Conservation (phyloP, 371 early-diverging fungal genomes). For the Mucor saturninus region DNA sequence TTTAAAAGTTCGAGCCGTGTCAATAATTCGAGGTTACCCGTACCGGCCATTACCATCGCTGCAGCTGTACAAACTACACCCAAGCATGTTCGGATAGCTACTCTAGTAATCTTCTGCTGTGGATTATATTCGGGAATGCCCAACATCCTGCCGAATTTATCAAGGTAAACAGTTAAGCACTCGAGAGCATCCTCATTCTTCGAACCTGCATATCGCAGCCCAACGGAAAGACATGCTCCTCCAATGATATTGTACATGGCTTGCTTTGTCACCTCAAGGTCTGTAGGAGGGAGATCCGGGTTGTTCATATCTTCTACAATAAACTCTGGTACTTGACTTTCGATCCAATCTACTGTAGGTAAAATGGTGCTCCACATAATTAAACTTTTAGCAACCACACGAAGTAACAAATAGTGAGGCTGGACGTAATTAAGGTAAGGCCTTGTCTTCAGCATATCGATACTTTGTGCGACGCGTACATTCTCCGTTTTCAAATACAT, state of each 20-base stretch:
- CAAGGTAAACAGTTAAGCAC: constrained; percentile 55
- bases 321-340: constrained; percentile 67
- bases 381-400: constrained; percentile 62
- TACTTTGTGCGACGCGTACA: constrained; percentile 59
- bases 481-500: constrained; percentile 84
- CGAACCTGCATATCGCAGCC: constrained; percentile 83
- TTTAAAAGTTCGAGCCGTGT: constrained; percentile 62
- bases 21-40: constrained; percentile 70
- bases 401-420: constrained; percentile 74
- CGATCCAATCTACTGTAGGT: constrained; percentile 68
- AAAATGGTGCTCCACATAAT: constrained; percentile 27
- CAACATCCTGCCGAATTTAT: constrained; percentile 51
- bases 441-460: constrained; percentile 60
- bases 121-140: constrained; percentile 45
- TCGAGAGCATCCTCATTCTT: constrained; percentile 56
- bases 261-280: constrained; percentile 54
- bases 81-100: constrained; percentile 61
- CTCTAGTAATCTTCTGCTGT: constrained; percentile 63
- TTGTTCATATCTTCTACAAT: constrained; percentile 31
- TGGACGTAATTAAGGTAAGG: constrained; percentile 69
- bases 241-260: constrained; percentile 69
- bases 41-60: constrained; percentile 84
- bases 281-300: constrained; percentile 10
- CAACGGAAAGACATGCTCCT: constrained; percentile 83
- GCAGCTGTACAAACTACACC: constrained; percentile 69